Percentiles rank a stretch among this genome's conserved stretches.
These are phyloP conservation scores for Citrus unshiu DNA, from an alignment of 345 rosid species.

Conservation along the genomic window DNA sequence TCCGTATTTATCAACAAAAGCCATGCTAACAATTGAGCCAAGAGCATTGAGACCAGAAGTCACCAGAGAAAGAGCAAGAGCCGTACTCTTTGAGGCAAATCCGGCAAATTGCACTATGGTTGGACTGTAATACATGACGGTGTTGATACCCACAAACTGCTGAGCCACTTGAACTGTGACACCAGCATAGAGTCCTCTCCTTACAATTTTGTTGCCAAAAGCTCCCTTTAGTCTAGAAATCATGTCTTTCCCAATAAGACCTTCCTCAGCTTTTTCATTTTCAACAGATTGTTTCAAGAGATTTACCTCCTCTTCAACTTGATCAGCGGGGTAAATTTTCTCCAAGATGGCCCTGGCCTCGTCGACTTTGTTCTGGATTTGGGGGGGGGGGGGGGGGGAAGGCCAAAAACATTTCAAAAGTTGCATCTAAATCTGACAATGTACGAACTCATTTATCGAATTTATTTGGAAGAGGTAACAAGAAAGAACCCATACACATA, in stretches of 20 bases:
- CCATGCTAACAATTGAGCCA: conserved; percentile 77
- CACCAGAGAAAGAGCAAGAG: conserved; percentile 75
- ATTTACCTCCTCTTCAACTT: conserved; percentile 56
- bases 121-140: conserved; percentile 87
- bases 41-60: conserved; percentile 81
- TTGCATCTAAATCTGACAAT: not conserved
- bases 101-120: conserved; percentile 89
- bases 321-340: conserved; percentile 58
- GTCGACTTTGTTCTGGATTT: conserved; percentile 33
- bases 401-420: too few species aligned
- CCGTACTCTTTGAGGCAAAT: conserved; percentile 72
- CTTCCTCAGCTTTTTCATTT: conserved; percentile 54
- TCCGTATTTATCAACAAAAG: conserved; percentile 71
- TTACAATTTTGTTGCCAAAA: conserved; percentile 32
- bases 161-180: conserved; percentile 85
- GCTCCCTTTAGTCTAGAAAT: conserved; percentile 67
- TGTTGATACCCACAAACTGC: conserved; percentile 88
- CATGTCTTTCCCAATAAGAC: conserved; percentile 37
- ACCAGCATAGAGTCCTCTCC: conserved; percentile 83
- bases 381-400: accelerated
- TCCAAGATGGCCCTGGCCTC: conserved; percentile 64
- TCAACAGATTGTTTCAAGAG: conserved; percentile 50
- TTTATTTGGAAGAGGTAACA: too few species aligned
- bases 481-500: too few species aligned
- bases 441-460: not conserved